phyloP scores from a whole-genome alignment of 192 early-diverging fungal species.

The Rhizophagus clarus region DNA sequence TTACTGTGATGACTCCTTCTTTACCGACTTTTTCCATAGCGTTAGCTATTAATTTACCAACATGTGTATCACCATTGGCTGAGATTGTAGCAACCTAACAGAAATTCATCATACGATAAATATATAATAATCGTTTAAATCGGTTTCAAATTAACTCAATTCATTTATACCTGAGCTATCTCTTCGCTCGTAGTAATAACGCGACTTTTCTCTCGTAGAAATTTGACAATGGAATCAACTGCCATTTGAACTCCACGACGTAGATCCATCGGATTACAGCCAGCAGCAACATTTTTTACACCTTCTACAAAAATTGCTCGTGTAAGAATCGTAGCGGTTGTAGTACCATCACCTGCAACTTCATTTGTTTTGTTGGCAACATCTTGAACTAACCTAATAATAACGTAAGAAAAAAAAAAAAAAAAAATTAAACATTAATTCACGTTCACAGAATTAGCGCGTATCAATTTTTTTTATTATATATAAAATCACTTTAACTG shows the following conservation, averaged over 20 bases:
- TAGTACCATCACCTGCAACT: constrained; percentile 98
- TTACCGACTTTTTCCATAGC: constrained; percentile 99
- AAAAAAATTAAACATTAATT: background rate
- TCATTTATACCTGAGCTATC: constrained; percentile 83
- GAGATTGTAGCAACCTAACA: constrained; percentile 88
- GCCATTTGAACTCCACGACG: constrained; percentile 93
- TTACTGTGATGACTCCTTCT: constrained; percentile 99
- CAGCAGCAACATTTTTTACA: constrained; percentile 98
- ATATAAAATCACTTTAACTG: background rate
- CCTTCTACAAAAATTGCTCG: constrained; percentile 99
- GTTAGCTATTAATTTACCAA: constrained; percentile 94
- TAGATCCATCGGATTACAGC: constrained; percentile 99
- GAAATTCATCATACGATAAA: background rate
- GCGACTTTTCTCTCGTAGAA: constrained; percentile 87
- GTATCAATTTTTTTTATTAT: background rate
- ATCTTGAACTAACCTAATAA: constrained; percentile 88
- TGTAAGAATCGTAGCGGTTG: constrained; percentile 97
- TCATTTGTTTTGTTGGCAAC: constrained; percentile 99
- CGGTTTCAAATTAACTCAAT: background rate
- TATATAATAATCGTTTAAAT: background rate
- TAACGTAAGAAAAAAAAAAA: background rate
- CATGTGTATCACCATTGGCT: constrained; percentile 98
- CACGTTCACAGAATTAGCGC: background rate
- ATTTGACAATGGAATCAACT: constrained; percentile 92
- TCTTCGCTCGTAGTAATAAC: constrained; percentile 95